Evolutionary conservation across 768 basidiomycete species (phyloP).

Genomic region (Sarcomyxa edulis): DNA sequence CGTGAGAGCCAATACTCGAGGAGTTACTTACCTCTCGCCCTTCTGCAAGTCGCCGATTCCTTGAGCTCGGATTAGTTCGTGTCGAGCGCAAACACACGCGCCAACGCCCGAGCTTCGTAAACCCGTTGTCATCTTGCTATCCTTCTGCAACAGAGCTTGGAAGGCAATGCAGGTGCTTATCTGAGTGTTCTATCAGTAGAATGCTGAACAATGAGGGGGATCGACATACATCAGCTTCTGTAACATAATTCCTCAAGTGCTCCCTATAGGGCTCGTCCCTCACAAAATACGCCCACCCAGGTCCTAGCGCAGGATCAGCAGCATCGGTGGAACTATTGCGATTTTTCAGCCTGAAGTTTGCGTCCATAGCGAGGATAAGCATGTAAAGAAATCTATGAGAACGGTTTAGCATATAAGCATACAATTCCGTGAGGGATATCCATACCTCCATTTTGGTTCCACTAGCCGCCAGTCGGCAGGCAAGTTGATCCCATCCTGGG

Average conservation of each 20-base stretch:
- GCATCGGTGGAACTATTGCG: slow-evolving; percentile 14
- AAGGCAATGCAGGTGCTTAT: slow-evolving; percentile 17
- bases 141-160: slow-evolving; percentile 16
- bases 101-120: slow-evolving; percentile 18
- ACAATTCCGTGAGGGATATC: neutral
- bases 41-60: slow-evolving; percentile 25
- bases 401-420: neutral
- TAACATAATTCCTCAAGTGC: slow-evolving; percentile 6
- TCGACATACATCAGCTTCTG: neutral
- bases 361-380: slow-evolving; percentile 17
- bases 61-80: slow-evolving; percentile 15
- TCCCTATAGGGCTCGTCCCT: slow-evolving; percentile 10
- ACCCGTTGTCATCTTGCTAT: slow-evolving; percentile 16
- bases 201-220: too few relatives aligned
- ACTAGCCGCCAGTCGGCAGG: slow-evolving; percentile 11
- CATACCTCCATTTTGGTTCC: neutral
- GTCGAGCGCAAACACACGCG: slow-evolving; percentile 15
- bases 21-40: slow-evolving; percentile 21
- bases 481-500: slow-evolving; percentile 9
- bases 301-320: slow-evolving; percentile 13
- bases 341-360: slow-evolving; percentile 21
- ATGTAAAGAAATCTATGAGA: slow-evolving; percentile 8
- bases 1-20: neutral
- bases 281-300: slow-evolving; percentile 17
- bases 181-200: neutral